Base-by-base conservation (phyloP, 1,284 basidiomycete genomes). In the Puccinia hordei region DNA sequence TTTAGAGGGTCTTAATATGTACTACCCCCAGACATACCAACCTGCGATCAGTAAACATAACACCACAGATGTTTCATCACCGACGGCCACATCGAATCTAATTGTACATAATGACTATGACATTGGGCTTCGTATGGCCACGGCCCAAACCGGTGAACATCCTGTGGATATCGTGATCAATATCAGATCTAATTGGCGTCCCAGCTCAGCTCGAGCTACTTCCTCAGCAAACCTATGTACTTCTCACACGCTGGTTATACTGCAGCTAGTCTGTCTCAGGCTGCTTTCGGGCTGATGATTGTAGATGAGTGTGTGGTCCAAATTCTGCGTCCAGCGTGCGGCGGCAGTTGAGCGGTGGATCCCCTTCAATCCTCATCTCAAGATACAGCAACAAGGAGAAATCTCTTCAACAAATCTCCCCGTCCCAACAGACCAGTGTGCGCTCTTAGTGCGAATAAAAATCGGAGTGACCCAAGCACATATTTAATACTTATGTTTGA, bases 331-430 rank as follows among this genome's bases (percentile, higher is more conserved):
- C 65, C n/a, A 66, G 65, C 65, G 65, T 46, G 57, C 57, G 57
- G 68, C 68, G 68, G 68, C 41, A 49, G 5, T 71, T 71, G 46
- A 71, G 46, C 46, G 68, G 68, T 33, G 68, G 46, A 71, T 49
- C 68, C 68, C 68, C 68, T 71, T 71, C 68, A n/a, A 71, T 71
- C 68, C 68, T 71, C 68, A 71, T 51, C 68, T 33, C 44, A n/a
- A 66, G 63, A 44, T 71, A 46, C 68, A n/a, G n/a, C n/a, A 63
- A 63, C n/a, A 46, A 27, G 68, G 68, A 71, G 44, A 71, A 71
- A 71, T 71, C 46, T 71, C 46, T 38, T 51, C 68, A 71, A 71
- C 68, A 71, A 71, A 71, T 33, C 46, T 46, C 68, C 68, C 68
- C 44, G 44, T 71, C 46, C 46, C 44, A 71, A 49, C 44, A 71